Evolutionary conservation across 768 basidiomycete species (phyloP).

Genomic region (Kwoniella heveanensis): DNA sequence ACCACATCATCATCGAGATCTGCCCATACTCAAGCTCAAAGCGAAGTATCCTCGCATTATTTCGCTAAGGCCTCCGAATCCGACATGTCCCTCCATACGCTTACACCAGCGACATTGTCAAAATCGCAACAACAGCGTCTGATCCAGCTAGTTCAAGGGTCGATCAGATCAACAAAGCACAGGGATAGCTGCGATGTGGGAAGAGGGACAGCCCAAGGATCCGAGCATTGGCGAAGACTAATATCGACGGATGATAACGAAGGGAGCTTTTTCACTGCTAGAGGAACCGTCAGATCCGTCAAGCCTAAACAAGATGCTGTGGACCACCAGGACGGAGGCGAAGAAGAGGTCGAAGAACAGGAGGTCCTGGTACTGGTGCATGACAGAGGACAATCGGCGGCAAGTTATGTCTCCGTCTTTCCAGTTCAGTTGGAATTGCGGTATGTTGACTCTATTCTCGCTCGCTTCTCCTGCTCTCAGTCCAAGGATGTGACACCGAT

Average conservation of each 20-base stretch:
- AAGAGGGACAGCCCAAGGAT: neutral
- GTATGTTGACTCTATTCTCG: no score
- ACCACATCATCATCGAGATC: neutral
- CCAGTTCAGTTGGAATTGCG: no score
- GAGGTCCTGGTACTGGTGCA: slow-evolving; percentile 16
- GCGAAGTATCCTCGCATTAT: neutral
- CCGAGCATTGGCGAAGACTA: slow-evolving; percentile 1
- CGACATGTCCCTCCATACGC: slow-evolving; percentile 18
- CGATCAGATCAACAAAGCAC: slow-evolving; percentile 7
- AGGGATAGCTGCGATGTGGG: neutral
- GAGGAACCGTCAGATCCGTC: slow-evolving; percentile 12
- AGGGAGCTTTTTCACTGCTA: slow-evolving; percentile 18
- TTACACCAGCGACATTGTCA: slow-evolving; percentile 13
- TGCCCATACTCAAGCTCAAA: neutral
- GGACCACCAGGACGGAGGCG: neutral
- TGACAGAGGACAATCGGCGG: neutral
- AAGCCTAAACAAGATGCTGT: neutral
- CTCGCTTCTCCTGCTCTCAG: neutral
- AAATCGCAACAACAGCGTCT: slow-evolving; percentile 15
- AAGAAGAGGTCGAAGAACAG: slow-evolving; percentile 12
- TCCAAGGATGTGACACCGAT: neutral
- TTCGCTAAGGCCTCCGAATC: neutral
- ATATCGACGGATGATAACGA: slow-evolving; percentile 17
- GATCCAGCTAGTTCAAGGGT: slow-evolving; percentile 10
- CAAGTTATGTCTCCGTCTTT: neutral